These are phyloP conservation scores for Glaciozyma antarctica DNA, from an alignment of 768 basidiomycete genomes.

Conservation along the genomic window DNA sequence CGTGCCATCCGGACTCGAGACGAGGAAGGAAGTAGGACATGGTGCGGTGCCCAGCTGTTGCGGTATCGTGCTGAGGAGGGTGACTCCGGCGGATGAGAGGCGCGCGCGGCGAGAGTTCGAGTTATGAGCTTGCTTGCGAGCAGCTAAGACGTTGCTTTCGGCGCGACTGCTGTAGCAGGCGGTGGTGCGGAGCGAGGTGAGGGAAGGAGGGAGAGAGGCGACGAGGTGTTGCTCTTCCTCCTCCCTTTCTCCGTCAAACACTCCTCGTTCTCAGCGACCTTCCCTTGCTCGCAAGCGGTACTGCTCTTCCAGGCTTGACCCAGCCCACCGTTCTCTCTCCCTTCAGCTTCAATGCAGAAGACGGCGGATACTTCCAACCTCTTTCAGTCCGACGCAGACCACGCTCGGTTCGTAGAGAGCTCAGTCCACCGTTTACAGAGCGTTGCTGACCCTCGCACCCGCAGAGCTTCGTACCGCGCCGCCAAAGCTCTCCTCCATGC, in stretches of 20 bases:
- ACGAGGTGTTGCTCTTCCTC: too few relatives aligned
- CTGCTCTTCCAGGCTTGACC: neutral
- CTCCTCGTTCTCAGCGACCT: neutral
- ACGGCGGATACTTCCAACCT: constrained; percentile 48
- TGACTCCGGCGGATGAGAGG: neutral
- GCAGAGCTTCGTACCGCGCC: constrained; percentile 48
- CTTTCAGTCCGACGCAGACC: constrained; percentile 63
- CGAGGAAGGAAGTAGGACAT: constrained; percentile 25
- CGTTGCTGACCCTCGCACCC: constrained; percentile 34
- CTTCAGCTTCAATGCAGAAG: constrained; percentile 43
- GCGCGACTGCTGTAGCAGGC: too few relatives aligned
- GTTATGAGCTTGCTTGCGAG: too few relatives aligned
- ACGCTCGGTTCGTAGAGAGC: constrained; percentile 49
- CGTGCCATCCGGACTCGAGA: constrained; percentile 64
- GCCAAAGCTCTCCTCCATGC: constrained; percentile 63
- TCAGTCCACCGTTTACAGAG: neutral
- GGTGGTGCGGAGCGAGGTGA: too few relatives aligned
- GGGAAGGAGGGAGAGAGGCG: too few relatives aligned
- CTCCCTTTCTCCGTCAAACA: too few relatives aligned
- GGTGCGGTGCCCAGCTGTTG: neutral
- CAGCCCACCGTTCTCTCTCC: neutral
- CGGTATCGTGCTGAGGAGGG: neutral
- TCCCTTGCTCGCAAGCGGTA: neutral
- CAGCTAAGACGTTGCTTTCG: too few relatives aligned
- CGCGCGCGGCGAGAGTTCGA: too few relatives aligned